These are phyloP conservation scores for Tetracladium maxilliforme DNA, from an alignment of 2,329 filamentous ascomycete species.

Conservation along the genomic window DNA sequence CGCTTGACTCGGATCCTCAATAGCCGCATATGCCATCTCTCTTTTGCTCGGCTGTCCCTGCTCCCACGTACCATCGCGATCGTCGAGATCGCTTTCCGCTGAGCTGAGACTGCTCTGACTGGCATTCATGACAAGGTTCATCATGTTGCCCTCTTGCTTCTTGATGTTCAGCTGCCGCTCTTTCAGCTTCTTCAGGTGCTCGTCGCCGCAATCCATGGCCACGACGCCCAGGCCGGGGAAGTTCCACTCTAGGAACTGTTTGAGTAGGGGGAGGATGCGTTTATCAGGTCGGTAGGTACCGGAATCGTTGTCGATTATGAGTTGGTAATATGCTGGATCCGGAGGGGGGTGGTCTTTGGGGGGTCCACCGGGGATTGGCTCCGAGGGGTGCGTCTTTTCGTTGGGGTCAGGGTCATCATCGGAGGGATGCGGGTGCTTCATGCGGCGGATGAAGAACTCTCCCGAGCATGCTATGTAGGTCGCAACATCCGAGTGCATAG, in stretches of 20 bases:
- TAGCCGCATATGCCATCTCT: slow-evolving; percentile 32
- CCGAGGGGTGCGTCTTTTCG: slow-evolving; percentile 33
- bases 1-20: slow-evolving; percentile 28
- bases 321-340: slow-evolving; percentile 53
- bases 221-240: slow-evolving; percentile 65
- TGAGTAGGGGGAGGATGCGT: slow-evolving; percentile 55
- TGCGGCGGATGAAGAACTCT: slow-evolving; percentile 77
- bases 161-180: slow-evolving; percentile 59
- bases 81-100: slow-evolving; percentile 17
- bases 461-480: slow-evolving; percentile 86
- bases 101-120: slow-evolving; percentile 14
- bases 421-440: slow-evolving; percentile 33
- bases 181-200: slow-evolving; percentile 63
- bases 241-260: slow-evolving; percentile 54
- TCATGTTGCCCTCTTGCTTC: slow-evolving; percentile 39
- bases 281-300: slow-evolving; percentile 87
- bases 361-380: slow-evolving; percentile 30
- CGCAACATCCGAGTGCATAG: slow-evolving; percentile 88
- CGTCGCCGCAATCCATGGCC: slow-evolving; percentile 65
- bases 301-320: slow-evolving; percentile 89
- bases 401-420: slow-evolving; percentile 24
- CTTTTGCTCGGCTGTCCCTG: slow-evolving; percentile 29
- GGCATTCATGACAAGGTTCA: slow-evolving; percentile 41
- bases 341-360: slow-evolving; percentile 25
- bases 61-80: slow-evolving; percentile 1